These are phyloP conservation scores for Pythium chondricola DNA, from an alignment of 352 stramenopile species.

Conservation along the genomic window DNA sequence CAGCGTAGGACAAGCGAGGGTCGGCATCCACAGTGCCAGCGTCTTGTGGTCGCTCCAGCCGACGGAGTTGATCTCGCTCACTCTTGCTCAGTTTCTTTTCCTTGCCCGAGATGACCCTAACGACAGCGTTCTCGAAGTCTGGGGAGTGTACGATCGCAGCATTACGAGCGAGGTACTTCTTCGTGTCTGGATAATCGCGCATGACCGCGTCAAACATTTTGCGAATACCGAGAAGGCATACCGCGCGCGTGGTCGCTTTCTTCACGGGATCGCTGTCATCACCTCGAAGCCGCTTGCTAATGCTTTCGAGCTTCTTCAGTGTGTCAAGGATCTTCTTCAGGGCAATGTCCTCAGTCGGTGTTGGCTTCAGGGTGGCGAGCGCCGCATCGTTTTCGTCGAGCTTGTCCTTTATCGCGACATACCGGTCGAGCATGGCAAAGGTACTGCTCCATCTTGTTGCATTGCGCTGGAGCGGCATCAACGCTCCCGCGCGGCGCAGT, in stretches of 20 bases:
- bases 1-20: neutral
- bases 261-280: neutral
- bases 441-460: conserved; percentile 21
- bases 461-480: conserved; percentile 10
- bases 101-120: neutral
- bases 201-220: neutral
- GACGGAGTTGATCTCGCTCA: neutral
- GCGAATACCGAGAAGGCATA: conserved; percentile 3
- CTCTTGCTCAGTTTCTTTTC: neutral
- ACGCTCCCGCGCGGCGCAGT: conserved; percentile 1
- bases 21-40: neutral
- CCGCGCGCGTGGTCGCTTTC: neutral
- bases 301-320: conserved; percentile 17
- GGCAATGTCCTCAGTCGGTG: neutral
- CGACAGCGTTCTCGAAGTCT: conserved; percentile 1
- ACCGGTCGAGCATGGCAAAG: conserved; percentile 8
- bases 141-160: neutral
- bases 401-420: neutral
- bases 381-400: conserved; percentile 2
- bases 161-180: neutral
- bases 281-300: conserved; percentile 10
- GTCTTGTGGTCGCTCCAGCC: neutral
- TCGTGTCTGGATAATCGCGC: neutral
- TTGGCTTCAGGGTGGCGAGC: conserved; percentile 7
- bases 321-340: conserved; percentile 10